Percentiles rank a stretch among this genome's conserved stretches.
Conservation (phyloP, 768 basidiomycete species). For the Pleurotus salmoneostramineus region DNA sequence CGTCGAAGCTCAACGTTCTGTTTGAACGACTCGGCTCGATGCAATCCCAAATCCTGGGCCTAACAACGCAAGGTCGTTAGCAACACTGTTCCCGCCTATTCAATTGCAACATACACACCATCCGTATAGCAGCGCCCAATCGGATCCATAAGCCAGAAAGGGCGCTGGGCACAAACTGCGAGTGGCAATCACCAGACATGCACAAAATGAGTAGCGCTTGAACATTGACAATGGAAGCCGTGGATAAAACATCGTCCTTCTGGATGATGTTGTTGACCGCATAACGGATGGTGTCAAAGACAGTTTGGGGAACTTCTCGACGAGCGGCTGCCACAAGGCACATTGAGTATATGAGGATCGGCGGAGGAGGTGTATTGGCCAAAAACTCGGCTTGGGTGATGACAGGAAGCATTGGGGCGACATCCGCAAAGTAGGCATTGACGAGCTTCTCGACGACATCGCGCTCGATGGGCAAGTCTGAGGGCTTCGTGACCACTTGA, state of each 20-base stretch:
- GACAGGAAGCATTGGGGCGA: constrained; percentile 86
- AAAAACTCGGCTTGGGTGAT: constrained; percentile 89
- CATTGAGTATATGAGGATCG: constrained; percentile 88
- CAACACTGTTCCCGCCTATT: not conserved
- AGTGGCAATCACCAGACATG: constrained; percentile 89
- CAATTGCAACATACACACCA: constrained; percentile 52
- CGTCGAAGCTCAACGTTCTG: constrained; percentile 83
- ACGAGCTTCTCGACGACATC: constrained; percentile 78
- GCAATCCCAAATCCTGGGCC: constrained; percentile 96
- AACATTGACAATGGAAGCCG: constrained; percentile 80
- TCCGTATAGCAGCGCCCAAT: constrained; percentile 84
- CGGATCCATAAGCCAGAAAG: constrained; percentile 85
- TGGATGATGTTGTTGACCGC: constrained; percentile 86
- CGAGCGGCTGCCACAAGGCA: constrained; percentile 89
- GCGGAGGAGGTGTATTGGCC: constrained; percentile 64
- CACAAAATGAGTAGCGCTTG: constrained; percentile 83
- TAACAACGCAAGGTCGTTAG: constrained; percentile 21
- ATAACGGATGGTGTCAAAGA: constrained; percentile 89
- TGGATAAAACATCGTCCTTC: constrained; percentile 87
- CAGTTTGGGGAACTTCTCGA: constrained; percentile 74
- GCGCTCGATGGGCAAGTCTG: constrained; percentile 72
- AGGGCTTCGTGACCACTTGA: constrained; percentile 50
- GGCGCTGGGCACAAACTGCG: constrained; percentile 81
- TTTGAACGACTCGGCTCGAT: constrained; percentile 85
- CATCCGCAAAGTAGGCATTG: constrained; percentile 89